Base-by-base conservation (phyloP, 1,284 basidiomycete genomes). In the Cerioporus squamosus region DNA sequence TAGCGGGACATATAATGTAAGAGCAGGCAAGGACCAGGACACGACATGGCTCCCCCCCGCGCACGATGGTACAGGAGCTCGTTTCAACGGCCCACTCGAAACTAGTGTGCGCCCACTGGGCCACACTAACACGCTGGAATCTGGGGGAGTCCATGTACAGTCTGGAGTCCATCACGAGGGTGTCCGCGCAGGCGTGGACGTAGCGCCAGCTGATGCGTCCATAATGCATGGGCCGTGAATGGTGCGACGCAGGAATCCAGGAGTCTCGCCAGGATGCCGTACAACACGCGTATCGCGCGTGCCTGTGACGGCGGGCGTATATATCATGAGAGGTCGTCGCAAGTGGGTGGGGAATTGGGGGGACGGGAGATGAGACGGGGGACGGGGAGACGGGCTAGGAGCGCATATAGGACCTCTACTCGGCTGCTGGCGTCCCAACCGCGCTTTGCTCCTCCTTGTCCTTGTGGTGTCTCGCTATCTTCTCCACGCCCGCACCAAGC, bases 401-500 rank as follows among this genome's bases (percentile, higher is more conserved):
- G 52, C 61, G 55, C 51, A 57, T 51, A 57, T 10, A 29, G 43
- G 29, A 48, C 56, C 50, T 55, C 26, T 50, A 24, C 51, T 60
- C 53, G 42, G 50, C 54, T 20, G 26, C 52, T 18, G 58, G 55
- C 39, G 48, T 50, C 22, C 49, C 51, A 12, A 7, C 33, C 4
- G 53, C 15, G 18, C 9, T 38, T 26, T 57, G 59, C 29, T 64
- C 59, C 47, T 63, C 59, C 59, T 66, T 66, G 55, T 63, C 59
- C 59, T 66, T 66, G 55, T 63, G 57, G 53, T 90, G 88, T 63
- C 86, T 76, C 68, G 83, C 86, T 64, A 90, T 78, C 74, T 89
- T 88, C 77, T 91, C 89, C 40, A 91, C 82, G 29, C 88, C 86
- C 12, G 88, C 88, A 23, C 85, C 79, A 6, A 83, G 66, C 7